Base-by-base conservation (phyloP, 2,329 filamentous ascomycete genomes). In the Colletotrichum higginsianum region DNA sequence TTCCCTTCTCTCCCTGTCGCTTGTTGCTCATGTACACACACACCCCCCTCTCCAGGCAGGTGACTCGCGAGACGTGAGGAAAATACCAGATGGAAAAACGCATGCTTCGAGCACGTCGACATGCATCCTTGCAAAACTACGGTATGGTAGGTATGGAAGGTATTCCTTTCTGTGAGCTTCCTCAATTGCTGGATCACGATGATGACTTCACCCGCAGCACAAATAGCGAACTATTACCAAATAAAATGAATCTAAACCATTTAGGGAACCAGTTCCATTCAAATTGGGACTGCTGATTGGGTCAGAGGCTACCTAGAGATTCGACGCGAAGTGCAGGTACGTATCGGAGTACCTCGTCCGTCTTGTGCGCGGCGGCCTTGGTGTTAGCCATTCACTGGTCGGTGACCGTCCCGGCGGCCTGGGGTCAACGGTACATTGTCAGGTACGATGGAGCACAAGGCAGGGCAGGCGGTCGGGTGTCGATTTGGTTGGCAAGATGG, bases 121-220 rank as follows among this genome's bases (percentile, higher is more conserved):
- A 62, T 63, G 58, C 58, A 71, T 71, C 68, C 68, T 71, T 71
- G 68, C 57, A 70, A 61, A 21, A 56, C 18, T 18, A 38, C 52
- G 13, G 30, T 56, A 12, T 15, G 52, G 35, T 55, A 38, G 11
- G 18, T 15, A 38, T 56, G 30, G 18, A 18, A 56, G 18, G 52
- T 42, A 52, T 30, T 50, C 50, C 56, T 44, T 38, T 60, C 46
- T 38, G 50, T 62, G 42, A 46, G 47, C 50, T 61, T 47, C 47
- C 58, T 18, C n/a, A 44, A 50, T 42, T 61, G 30, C 18, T 61
- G 49, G 72, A 74, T 74, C 73, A 73, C 67, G 73, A 74, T 73
- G 66, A 74, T 71, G 73, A 73, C 73, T 71, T 74, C 73, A 73
- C 71, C 61, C 66, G 58, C 66, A 74, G 63, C 60, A 66, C 50